Evolutionary conservation across 768 basidiomycete genomes (phyloP).

Genomic region (Amanita pseudoporphyria): DNA sequence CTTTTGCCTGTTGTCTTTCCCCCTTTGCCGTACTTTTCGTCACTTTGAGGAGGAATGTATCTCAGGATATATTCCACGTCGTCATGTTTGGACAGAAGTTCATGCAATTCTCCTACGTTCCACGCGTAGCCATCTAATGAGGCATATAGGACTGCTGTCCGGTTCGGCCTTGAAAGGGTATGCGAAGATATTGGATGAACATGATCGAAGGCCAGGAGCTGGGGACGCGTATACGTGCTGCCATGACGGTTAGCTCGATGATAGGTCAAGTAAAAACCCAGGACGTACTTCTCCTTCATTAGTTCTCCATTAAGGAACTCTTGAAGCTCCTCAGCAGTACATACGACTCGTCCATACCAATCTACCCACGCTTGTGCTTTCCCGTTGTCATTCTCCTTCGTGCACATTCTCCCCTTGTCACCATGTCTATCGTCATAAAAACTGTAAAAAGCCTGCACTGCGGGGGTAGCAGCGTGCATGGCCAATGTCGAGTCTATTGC

Average conservation of each 20-base stretch:
- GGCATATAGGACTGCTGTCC: constrained; percentile 74
- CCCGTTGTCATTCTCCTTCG: constrained; percentile 12
- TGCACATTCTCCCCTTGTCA: neutral
- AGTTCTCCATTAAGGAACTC: constrained; percentile 42
- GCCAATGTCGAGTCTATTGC: constrained; percentile 66
- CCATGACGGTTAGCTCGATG: constrained; percentile 1
- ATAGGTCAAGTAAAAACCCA: neutral
- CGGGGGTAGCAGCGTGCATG: constrained; percentile 70
- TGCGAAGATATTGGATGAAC: constrained; percentile 41
- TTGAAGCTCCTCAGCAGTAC: constrained; percentile 51
- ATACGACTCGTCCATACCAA: constrained; percentile 71
- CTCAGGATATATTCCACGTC: constrained; percentile 69
- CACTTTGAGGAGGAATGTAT: constrained; percentile 36
- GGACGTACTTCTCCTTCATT: constrained; percentile 17
- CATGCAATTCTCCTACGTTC: constrained; percentile 65
- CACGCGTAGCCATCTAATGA: constrained; percentile 38
- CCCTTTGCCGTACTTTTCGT: too few relatives aligned
- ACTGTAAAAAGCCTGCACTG: constrained; percentile 76
- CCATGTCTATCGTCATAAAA: constrained; percentile 42
- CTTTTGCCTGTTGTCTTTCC: constrained; percentile 17
- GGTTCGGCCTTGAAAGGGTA: constrained; percentile 36
- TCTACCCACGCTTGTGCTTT: constrained; percentile 64
- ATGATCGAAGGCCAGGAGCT: constrained; percentile 71
- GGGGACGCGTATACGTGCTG: constrained; percentile 28
- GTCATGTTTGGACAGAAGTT: constrained; percentile 42